phyloP scores from a whole-genome alignment of 2,329 filamentous ascomycete species.

The Aspergillus felis region DNA sequence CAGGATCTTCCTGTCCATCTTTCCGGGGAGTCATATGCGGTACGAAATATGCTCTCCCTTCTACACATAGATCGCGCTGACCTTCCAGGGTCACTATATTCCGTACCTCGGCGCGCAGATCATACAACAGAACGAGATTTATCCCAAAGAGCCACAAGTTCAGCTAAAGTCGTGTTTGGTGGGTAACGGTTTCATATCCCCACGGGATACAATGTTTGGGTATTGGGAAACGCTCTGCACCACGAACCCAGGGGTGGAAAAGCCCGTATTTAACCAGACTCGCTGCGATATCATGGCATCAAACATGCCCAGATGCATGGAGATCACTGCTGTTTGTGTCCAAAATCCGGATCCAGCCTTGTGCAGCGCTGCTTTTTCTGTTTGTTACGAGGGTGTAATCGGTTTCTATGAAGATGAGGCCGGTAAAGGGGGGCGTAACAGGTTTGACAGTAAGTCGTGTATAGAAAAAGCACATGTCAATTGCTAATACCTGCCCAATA shows the following conservation, averaged over 20 bases:
- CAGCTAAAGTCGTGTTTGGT: constrained; percentile 45
- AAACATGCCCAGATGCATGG: constrained; percentile 44
- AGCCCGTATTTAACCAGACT: constrained; percentile 44
- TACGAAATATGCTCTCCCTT: constrained; percentile 8
- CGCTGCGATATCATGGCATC: constrained; percentile 46
- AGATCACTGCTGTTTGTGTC: constrained; percentile 37
- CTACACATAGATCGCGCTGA: neutral
- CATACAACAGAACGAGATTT: constrained; percentile 40
- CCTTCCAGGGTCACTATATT: constrained; percentile 45
- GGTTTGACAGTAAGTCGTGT: constrained; percentile 24
- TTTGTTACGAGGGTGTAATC: constrained; percentile 14
- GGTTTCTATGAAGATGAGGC: constrained; percentile 19
- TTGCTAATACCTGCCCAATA: too few species aligned
- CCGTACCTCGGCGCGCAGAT: constrained; percentile 45
- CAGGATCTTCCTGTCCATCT: constrained; percentile 41
- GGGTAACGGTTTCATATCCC: constrained; percentile 46
- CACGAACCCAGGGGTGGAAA: constrained; percentile 41
- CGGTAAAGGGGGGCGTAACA: constrained; percentile 17
- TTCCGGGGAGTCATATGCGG: constrained; percentile 49
- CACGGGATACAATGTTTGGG: constrained; percentile 38
- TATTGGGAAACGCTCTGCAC: constrained; percentile 48
- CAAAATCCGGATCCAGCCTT: constrained; percentile 13
- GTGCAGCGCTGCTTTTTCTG: constrained; percentile 12
- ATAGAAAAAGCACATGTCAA: too few species aligned
- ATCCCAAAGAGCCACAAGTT: constrained; percentile 38